These are phyloP conservation scores for Colletotrichum kahawae DNA, from an alignment of 2,329 filamentous ascomycete species.

Conservation along the genomic window DNA sequence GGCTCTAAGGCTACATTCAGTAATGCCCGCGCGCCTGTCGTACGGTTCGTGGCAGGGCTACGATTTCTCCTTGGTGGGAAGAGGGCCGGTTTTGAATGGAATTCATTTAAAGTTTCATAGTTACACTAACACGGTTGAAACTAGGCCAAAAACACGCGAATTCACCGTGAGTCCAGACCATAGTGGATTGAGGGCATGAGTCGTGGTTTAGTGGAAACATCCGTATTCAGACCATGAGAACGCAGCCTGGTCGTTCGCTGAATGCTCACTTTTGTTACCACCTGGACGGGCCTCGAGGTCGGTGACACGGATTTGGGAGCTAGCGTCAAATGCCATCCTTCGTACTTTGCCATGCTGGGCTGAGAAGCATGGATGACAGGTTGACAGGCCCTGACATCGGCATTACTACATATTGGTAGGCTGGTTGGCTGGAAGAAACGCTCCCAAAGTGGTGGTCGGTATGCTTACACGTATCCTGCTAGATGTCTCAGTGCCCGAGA, in stretches of 20 bases:
- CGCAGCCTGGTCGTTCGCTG: background rate
- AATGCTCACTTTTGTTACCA: background rate
- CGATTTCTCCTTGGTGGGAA: conserved; percentile 5
- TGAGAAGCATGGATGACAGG: background rate
- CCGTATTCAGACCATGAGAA: background rate
- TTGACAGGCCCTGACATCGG: background rate
- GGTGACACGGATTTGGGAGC: background rate
- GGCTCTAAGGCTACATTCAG: background rate
- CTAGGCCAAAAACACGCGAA: background rate
- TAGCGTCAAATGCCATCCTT: background rate
- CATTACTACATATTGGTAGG: background rate
- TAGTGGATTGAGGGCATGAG: background rate
- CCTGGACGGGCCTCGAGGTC: background rate
- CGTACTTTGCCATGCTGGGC: background rate
- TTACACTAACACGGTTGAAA: background rate
- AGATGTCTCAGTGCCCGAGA: background rate
- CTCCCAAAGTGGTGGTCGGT: background rate
- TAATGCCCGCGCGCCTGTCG: background rate
- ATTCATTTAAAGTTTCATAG: background rate
- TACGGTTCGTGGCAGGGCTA: background rate
- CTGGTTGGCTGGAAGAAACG: too few relatives aligned
- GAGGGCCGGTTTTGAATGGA: background rate
- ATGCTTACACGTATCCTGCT: background rate
- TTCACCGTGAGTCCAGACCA: background rate
- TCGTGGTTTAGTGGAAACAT: background rate